Evolutionary conservation across 805 yeast species (phyloP).

Genomic region (Sugiyamaella lignohabitans): DNA sequence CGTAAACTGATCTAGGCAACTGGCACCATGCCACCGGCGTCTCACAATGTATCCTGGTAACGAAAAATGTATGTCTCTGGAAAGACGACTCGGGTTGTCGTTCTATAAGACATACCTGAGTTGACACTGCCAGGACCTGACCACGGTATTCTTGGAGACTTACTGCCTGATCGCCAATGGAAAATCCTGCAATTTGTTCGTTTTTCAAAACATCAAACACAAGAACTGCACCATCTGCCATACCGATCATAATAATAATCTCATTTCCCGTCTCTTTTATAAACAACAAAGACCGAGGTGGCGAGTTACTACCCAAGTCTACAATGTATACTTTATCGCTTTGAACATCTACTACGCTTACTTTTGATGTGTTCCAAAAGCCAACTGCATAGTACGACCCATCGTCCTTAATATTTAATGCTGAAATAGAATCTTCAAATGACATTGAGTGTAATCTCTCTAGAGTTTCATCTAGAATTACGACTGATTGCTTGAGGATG

Average conservation of each 20-base stretch:
- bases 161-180: not conserved
- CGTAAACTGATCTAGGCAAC: too few species aligned
- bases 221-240: slow-evolving; percentile 1
- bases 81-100: not conserved
- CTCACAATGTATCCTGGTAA: not conserved
- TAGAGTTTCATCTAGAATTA: not conserved
- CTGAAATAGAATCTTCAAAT: not conserved
- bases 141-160: too few species aligned
- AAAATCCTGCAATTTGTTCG: not conserved
- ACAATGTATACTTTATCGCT: too few species aligned
- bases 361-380: not conserved
- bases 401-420: not conserved
- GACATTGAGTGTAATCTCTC: not conserved
- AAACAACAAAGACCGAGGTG: not conserved
- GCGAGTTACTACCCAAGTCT: not conserved
- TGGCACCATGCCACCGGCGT: not conserved
- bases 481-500: not conserved
- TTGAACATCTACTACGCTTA: not conserved
- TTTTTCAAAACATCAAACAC: not conserved
- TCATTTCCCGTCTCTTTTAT: not conserved
- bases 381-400: not conserved
- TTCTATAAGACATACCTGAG: not conserved
- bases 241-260: not conserved
- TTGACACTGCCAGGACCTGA: not conserved
- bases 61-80: not conserved